phyloP scores from a whole-genome alignment of 768 basidiomycete genomes.

The Lyophyllum semitale region DNA sequence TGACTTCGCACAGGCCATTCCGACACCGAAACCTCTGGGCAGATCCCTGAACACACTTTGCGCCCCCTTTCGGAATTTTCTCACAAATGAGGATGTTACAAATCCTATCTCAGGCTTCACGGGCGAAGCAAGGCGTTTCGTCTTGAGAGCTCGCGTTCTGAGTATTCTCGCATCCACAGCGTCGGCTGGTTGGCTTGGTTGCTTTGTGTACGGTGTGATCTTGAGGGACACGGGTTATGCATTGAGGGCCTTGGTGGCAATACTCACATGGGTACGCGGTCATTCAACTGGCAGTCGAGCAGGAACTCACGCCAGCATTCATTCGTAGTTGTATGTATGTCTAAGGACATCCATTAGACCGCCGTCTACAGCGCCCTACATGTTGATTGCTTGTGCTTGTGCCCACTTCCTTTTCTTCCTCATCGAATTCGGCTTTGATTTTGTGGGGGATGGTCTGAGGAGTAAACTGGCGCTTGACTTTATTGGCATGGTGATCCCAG shows the following conservation, averaged over 20 bases:
- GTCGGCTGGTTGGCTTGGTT: conserved; percentile 44
- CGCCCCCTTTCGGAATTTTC: conserved; percentile 53
- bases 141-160: conserved; percentile 34
- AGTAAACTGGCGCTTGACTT: conserved; percentile 24
- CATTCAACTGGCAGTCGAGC: conserved; percentile 1
- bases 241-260: conserved; percentile 31
- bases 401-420: conserved; percentile 36
- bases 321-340: conserved; percentile 44
- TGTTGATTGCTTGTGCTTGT: conserved; percentile 44
- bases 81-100: conserved; percentile 51
- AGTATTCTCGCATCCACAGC: conserved; percentile 38
- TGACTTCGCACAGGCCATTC: conserved; percentile 27
- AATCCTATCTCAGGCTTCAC: conserved; percentile 34
- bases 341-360: conserved; percentile 40
- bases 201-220: conserved; percentile 35
- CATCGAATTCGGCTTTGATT: conserved; percentile 34
- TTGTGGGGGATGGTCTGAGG: conserved; percentile 16
- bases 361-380: conserved; percentile 54
- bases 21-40: conserved; percentile 27
- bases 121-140: conserved; percentile 22
- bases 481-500: conserved; percentile 34
- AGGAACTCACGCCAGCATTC: conserved; percentile 6
- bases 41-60: conserved; percentile 18
- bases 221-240: conserved; percentile 21
- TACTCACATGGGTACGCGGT: conserved; percentile 52